Conservation (phyloP, 2,329 filamentous ascomycete genomes). For the Penicillium sp. region DNA sequence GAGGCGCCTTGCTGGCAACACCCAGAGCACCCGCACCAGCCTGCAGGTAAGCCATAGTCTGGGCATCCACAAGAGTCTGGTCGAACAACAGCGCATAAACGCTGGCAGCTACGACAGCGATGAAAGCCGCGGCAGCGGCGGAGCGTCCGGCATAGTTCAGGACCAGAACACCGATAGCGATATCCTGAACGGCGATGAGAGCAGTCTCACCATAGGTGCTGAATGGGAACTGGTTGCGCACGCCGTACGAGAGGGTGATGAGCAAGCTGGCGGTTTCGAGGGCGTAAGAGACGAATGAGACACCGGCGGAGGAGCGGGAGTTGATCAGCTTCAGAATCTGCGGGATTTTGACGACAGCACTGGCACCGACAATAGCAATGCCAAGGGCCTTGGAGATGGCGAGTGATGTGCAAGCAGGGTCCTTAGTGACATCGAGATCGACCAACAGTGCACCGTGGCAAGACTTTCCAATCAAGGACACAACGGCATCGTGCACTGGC, state of each 20-base stretch:
- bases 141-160: constrained; percentile 74
- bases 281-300: constrained; percentile 86
- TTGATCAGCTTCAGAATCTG: constrained; percentile 90
- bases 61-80: constrained; percentile 63
- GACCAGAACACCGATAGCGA: constrained; percentile 83
- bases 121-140: constrained; percentile 69
- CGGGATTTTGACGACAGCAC: constrained; percentile 90
- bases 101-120: constrained; percentile 70
- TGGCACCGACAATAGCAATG: constrained; percentile 87
- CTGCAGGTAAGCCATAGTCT: constrained; percentile 72
- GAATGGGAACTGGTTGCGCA: constrained; percentile 88
- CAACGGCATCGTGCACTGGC: constrained; percentile 71
- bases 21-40: constrained; percentile 79
- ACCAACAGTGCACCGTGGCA: constrained; percentile 88
- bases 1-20: constrained; percentile 87
- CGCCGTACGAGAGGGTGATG: constrained; percentile 88
- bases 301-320: constrained; percentile 76
- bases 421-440: constrained; percentile 72
- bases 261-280: constrained; percentile 88
- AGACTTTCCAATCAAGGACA: constrained; percentile 73
- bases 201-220: constrained; percentile 96
- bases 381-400: constrained; percentile 90
- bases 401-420: constrained; percentile 79
- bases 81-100: constrained; percentile 68
- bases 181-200: constrained; percentile 87